phyloP scores from a whole-genome alignment of 2,329 filamentous ascomycete genomes.

The Talaromyces sp. region DNA sequence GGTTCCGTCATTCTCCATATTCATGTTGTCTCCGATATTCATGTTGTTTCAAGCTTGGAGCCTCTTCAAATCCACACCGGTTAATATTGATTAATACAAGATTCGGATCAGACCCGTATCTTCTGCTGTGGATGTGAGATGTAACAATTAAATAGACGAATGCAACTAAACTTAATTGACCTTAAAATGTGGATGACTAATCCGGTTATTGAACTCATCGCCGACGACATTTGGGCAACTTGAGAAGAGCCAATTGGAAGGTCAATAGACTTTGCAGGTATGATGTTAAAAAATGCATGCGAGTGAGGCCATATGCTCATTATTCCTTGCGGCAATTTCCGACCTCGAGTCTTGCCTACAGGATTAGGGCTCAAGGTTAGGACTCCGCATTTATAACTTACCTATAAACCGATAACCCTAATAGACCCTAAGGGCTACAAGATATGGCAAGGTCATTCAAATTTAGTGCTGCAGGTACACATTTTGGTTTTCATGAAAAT shows the following conservation, averaged over 20 bases:
- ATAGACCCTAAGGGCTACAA: too few relatives aligned
- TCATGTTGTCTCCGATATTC: too few relatives aligned
- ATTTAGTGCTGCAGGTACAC: too few relatives aligned
- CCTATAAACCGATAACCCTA: too few relatives aligned
- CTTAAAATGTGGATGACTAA: background rate
- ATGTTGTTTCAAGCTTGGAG: background rate
- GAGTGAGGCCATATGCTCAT: too few relatives aligned
- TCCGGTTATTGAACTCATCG: background rate
- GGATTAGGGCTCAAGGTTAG: too few relatives aligned
- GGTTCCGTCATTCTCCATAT: background rate
- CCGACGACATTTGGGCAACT: background rate
- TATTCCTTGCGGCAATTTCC: too few relatives aligned
- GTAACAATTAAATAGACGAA: background rate
- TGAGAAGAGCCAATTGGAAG: background rate
- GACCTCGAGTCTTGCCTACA: too few relatives aligned
- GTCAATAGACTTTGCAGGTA: background rate
- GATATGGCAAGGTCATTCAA: too few relatives aligned
- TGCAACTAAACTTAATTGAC: background rate
- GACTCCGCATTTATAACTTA: too few relatives aligned
- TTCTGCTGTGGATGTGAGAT: background rate
- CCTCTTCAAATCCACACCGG: background rate
- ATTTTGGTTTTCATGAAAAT: too few relatives aligned
- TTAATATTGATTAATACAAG: background rate
- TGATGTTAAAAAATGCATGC: background rate
- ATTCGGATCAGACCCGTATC: background rate